Base-by-base conservation (phyloP, 208 protist genomes). In the Leptomonas seymouri region DNA sequence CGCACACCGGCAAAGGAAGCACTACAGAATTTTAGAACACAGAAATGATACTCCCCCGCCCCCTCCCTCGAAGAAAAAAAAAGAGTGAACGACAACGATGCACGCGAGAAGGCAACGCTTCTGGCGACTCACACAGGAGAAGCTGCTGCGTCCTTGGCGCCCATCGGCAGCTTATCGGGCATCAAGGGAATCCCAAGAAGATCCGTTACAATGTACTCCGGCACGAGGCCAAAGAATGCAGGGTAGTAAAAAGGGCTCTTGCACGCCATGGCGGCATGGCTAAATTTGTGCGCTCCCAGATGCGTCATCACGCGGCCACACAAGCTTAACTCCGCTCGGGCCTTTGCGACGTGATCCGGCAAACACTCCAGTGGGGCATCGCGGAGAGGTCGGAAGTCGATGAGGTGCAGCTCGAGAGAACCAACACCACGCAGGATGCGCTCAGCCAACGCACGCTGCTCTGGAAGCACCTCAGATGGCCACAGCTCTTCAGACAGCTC, bases 321-420 rank as follows among this genome's bases (percentile, higher is more conserved):
- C 21, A 55, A 1, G 9, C 59, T 45, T 54, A 61, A 28, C 27
- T 62, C 11, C 54, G 54, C 55, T 15, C 59, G 34, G 9, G 50
- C 44, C 45, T 28, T 31, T 16, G 67, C 48, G 23, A 55, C 46
- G 49, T 58, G 28, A 36, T 42, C 7, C 1, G 42, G 57, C 25
- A 63, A 20, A 3, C 27, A 12, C 55, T 65, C 36, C 20, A 44
- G 3, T 25, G 36, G 34, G 6, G 46, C 44, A 30, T 60, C 66
- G 27, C 48, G 45, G 11, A 20, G 28, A 0, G 81, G 76, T 1
- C 68, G 68, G 48, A 86, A 84, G 69, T 86, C 80, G 0, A 76
- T 62, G 0, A 76, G 25, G 59, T 84, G 67, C 27, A 85, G 54
- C 68, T 86, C 80, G 41, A 85, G 50, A 3, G 84, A 71, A 0